These are phyloP conservation scores for Aspergillus hiratsukae DNA, from an alignment of 2,329 filamentous ascomycete species.

Conservation along the genomic window DNA sequence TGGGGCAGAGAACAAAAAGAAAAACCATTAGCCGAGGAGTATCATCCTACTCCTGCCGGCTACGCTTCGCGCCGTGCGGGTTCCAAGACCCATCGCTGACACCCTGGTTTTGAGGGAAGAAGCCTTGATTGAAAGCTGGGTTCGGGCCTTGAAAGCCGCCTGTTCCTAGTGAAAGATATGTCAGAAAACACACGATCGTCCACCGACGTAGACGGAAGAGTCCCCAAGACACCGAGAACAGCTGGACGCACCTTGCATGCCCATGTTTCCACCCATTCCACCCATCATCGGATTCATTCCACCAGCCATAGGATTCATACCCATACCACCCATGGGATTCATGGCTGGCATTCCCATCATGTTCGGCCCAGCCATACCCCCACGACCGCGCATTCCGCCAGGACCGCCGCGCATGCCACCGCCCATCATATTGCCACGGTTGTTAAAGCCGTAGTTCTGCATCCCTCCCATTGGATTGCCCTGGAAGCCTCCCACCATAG, in stretches of 20 bases:
- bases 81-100: conserved; percentile 65
- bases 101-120: conserved; percentile 56
- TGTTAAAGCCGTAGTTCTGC: conserved; percentile 47
- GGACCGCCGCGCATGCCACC: conserved; percentile 51
- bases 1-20: conserved; percentile 2
- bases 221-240: neutral
- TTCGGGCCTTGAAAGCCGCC: conserved; percentile 65
- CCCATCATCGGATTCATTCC: conserved; percentile 58
- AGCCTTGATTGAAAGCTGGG: conserved; percentile 67
- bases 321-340: conserved; percentile 49
- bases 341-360: conserved; percentile 52
- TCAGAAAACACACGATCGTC: conserved; percentile 11
- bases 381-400: conserved; percentile 57
- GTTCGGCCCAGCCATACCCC: conserved; percentile 53
- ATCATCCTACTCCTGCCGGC: conserved; percentile 60
- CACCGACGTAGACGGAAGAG: neutral
- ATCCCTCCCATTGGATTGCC: conserved; percentile 48
- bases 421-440: conserved; percentile 53
- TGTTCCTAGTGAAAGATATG: conserved; percentile 30
- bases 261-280: conserved; percentile 45
- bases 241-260: conserved; percentile 44
- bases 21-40: neutral
- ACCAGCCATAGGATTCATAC: conserved; percentile 51
- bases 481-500: conserved; percentile 45
- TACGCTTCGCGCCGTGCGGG: conserved; percentile 74